phyloP scores from a whole-genome alignment of 352 stramenopile species.

The Globisporangium rhizosaccharum region DNA sequence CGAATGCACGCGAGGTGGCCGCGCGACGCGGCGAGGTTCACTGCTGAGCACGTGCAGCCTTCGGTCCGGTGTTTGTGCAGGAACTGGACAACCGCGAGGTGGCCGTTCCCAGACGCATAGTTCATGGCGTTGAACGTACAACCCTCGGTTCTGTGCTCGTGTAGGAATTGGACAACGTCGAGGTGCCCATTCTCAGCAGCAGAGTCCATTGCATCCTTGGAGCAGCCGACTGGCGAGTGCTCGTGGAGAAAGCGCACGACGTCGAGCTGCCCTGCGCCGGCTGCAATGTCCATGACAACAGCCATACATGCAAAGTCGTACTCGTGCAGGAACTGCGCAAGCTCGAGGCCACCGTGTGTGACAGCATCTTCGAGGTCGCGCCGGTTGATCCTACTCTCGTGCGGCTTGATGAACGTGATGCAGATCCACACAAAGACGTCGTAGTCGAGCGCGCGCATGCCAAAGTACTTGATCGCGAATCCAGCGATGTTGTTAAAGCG shows the following conservation, averaged over 20 bases:
- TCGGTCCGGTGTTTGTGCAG: too few relatives aligned
- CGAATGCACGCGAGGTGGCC: slow-evolving; percentile 1
- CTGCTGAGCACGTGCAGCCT: neutral
- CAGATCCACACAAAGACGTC: too few relatives aligned
- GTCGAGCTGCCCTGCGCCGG: neutral
- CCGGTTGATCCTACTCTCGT: too few relatives aligned
- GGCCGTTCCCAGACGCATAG: too few relatives aligned
- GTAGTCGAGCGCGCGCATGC: too few relatives aligned
- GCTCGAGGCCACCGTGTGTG: neutral
- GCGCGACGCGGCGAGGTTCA: neutral
- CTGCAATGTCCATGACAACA: neutral
- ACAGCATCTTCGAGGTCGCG: too few relatives aligned
- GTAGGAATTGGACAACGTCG: neutral
- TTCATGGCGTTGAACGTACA: neutral
- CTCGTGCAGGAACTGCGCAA: neutral
- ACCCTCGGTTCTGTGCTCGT: neutral
- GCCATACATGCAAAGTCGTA: neutral
- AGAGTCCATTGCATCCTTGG: neutral
- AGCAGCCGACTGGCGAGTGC: neutral
- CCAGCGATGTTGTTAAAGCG: too few relatives aligned
- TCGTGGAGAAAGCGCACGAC: neutral
- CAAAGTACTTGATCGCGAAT: too few relatives aligned
- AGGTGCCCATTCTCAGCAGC: neutral
- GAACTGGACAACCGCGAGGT: too few relatives aligned
- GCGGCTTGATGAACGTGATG: too few relatives aligned